Percentiles rank a stretch among this genome's conserved stretches.
Conservation (phyloP, 345 rosid genomes). For the Murraya koenigii region DNA sequence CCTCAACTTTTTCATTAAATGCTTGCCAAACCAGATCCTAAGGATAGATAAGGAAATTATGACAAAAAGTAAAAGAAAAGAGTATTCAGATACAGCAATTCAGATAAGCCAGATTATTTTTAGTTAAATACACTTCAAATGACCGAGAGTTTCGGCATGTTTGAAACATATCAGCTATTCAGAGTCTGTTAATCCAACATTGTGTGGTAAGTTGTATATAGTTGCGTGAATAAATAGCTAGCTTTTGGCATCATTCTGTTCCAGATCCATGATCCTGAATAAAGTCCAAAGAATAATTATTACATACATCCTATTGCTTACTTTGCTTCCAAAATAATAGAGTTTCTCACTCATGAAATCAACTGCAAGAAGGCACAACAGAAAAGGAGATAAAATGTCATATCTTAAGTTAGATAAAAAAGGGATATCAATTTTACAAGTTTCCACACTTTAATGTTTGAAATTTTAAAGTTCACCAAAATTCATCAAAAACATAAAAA, state of each 20-base stretch:
- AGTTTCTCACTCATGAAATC: not conserved
- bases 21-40: conserved; percentile 54
- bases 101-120: not conserved
- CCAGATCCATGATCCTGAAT: not conserved
- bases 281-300: not conserved
- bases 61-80: not conserved
- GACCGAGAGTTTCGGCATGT: not conserved
- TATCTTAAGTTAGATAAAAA: not conserved
- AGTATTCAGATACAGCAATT: not conserved
- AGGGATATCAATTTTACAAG: not conserved
- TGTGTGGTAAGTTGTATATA: not conserved
- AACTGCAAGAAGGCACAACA: not conserved
- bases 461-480: not conserved
- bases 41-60: not conserved
- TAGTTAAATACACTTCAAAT: not conserved
- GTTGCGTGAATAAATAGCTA: not conserved
- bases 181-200: not conserved
- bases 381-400: not conserved
- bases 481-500: not conserved
- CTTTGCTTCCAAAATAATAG: not conserved
- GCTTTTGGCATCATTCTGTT: not conserved
- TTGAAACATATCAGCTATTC: not conserved
- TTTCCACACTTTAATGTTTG: not conserved
- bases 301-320: not conserved
- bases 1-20: conserved; percentile 43